phyloP scores from a whole-genome alignment of 805 yeast species.

The Tetrapisispora nanseiensis region DNA sequence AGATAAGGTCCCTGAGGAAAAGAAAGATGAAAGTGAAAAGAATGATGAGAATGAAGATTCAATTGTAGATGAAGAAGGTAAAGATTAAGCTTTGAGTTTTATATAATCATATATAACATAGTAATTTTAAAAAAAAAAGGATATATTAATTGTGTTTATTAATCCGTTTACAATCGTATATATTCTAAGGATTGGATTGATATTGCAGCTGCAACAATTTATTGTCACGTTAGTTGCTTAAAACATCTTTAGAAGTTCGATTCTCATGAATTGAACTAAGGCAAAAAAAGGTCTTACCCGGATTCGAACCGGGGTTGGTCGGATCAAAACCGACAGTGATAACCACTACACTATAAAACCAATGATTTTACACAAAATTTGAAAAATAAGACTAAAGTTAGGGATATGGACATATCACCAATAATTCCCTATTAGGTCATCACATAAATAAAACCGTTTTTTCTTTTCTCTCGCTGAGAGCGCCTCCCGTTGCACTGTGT shows the following conservation, averaged over 20 bases:
- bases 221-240: neutral
- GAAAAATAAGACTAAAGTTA: no score
- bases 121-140: no score
- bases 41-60: neutral
- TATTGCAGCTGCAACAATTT: neutral
- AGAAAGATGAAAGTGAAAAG: neutral
- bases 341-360: slow-evolving; percentile 40
- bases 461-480: no score
- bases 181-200: neutral
- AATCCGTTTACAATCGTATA: no score
- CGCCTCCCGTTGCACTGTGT: no score
- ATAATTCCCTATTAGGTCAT: no score
- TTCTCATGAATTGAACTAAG: neutral
- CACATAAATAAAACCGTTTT: no score
- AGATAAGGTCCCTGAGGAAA: no score
- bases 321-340: slow-evolving; percentile 78
- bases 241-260: neutral
- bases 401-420: no score
- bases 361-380: neutral
- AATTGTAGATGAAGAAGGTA: neutral
- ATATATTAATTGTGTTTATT: no score
- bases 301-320: slow-evolving; percentile 78
- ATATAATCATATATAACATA: no score
- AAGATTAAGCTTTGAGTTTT: no score
- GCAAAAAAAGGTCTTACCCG: slow-evolving; percentile 19